Percentiles rank a stretch among this genome's conserved stretches.
These are phyloP conservation scores for Fistulina hepatica DNA, from an alignment of 1,284 basidiomycete genomes.

Conservation along the genomic window DNA sequence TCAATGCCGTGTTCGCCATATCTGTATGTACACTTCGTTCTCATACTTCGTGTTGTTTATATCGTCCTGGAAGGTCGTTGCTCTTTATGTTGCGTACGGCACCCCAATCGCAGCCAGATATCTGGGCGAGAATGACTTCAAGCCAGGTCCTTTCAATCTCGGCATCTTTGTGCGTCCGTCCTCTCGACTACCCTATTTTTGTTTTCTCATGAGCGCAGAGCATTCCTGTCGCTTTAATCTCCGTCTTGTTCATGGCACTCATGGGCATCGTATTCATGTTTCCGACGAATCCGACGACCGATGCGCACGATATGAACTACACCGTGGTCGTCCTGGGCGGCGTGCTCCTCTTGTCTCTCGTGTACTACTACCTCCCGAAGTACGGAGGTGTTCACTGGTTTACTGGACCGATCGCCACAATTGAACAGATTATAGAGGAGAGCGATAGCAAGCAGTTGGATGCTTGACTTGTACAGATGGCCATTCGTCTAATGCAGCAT, in stretches of 20 bases:
- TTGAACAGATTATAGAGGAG: too few species aligned
- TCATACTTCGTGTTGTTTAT: too few species aligned
- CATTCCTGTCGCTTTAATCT: constrained; percentile 14
- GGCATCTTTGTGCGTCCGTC: constrained; percentile 12
- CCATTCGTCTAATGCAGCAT: too few species aligned
- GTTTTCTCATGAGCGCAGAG: constrained; percentile 10
- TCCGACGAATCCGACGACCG: constrained; percentile 12
- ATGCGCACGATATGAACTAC: constrained; percentile 16
- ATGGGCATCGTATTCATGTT: constrained; percentile 20
- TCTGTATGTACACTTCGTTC: too few species aligned
- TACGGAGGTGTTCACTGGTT: constrained; percentile 16
- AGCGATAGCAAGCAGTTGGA: too few species aligned
- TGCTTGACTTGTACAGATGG: too few species aligned
- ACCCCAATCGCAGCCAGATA: constrained; percentile 43
- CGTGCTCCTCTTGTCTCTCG: constrained; percentile 5
- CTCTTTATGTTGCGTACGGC: constrained; percentile 47
- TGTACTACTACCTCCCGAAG: constrained; percentile 13
- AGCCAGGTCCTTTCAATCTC: constrained; percentile 16
- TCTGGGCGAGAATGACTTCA: constrained; percentile 39
- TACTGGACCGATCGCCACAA: constrained; percentile 14
- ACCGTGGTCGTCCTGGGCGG: constrained; percentile 14
- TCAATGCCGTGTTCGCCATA: constrained; percentile 58
- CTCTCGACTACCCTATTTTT: not conserved
- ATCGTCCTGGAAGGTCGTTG: constrained; percentile 40
- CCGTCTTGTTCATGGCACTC: constrained; percentile 16